Percentiles rank a stretch among this genome's conserved stretches.
Conservation (phyloP, 495 filamentous ascomycete genomes). For the Xylaria scruposa region DNA sequence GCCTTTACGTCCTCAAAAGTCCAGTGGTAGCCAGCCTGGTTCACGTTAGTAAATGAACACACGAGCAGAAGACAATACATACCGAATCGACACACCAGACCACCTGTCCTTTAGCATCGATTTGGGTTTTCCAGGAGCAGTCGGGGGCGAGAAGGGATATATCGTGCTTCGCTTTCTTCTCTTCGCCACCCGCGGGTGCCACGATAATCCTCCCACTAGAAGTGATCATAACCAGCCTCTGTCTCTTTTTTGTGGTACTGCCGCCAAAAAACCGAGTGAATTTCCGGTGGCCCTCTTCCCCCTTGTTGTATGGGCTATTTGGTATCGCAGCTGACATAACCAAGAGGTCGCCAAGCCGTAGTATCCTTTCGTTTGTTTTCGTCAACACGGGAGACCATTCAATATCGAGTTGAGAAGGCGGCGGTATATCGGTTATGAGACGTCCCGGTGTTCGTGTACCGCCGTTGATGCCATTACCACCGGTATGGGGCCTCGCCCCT, state of each 20-base stretch:
- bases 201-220: constrained; percentile 87
- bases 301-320: constrained; percentile 66
- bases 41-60: constrained; percentile 31
- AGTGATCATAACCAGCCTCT: constrained; percentile 94
- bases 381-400: constrained; percentile 98
- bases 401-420: constrained; percentile 95
- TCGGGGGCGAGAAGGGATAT: constrained; percentile 77
- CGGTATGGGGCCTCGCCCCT: constrained; percentile 48
- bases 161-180: constrained; percentile 93
- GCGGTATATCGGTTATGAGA: constrained; percentile 93
- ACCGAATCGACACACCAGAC: constrained; percentile 96
- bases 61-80: constrained; percentile 47
- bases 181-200: constrained; percentile 90
- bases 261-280: constrained; percentile 92
- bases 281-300: constrained; percentile 71
- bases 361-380: constrained; percentile 86
- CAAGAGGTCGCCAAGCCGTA: constrained; percentile 90
- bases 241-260: constrained; percentile 87
- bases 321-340: constrained; percentile 81
- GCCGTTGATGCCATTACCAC: constrained; percentile 39
- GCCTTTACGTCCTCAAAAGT: constrained; percentile 88
- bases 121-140: constrained; percentile 76
- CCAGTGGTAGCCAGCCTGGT: constrained; percentile 84
- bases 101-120: constrained; percentile 81
- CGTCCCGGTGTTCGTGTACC: constrained; percentile 65